Evolutionary conservation across 768 basidiomycete genomes (phyloP), one percentile per base, ranked within the genome.

Genomic region (Tremella fuciformis): DNA sequence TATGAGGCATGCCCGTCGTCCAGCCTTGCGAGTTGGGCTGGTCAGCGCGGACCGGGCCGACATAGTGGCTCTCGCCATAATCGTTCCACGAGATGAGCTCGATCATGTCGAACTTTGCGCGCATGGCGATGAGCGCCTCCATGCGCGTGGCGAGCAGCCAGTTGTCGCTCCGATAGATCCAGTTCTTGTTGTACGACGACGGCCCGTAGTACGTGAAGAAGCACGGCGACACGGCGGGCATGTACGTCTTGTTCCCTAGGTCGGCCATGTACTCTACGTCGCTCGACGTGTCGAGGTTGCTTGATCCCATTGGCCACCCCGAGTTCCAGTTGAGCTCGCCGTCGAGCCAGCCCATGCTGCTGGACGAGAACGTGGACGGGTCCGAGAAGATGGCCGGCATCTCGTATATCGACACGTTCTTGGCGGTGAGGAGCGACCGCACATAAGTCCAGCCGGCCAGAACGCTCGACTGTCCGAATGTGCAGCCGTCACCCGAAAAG

Each of bases 231-330:
- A 78, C 65, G 37, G 68, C 65, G 6, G 75, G 69, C 75, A 78
- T 76, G 63, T 77, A 78, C 2, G 60, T 58, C 63, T 76, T 76
- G 18, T 54, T 50, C 13, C 70, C 67, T 42, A 77, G 66, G 2
- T 54, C 66, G 22, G 19, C 41, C 55, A 77, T 63, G 60, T 71
- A 73, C 11, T 16, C 29, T 3, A 29, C 50, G 51, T 77, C 76
- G 22, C 58, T 53, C 0, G 60, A 65, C 16, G 64, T 87, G 74
- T 74, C 85, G 74, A 59, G 63, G 37, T 66, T 68, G 59, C 63
- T 55, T 11, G 26, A 9, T 16, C 55, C 57, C 55, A 81, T 81
- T 2, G 89, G 88, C 89, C 89, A 91, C 38, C 80, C 89, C 24
- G 82, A 82, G 72, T 91, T 88, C 86, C 86, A 91, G 52, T 76